Conservation (phyloP, 1,139 yeast species). For the Scheffersomyces cryptocercus region DNA sequence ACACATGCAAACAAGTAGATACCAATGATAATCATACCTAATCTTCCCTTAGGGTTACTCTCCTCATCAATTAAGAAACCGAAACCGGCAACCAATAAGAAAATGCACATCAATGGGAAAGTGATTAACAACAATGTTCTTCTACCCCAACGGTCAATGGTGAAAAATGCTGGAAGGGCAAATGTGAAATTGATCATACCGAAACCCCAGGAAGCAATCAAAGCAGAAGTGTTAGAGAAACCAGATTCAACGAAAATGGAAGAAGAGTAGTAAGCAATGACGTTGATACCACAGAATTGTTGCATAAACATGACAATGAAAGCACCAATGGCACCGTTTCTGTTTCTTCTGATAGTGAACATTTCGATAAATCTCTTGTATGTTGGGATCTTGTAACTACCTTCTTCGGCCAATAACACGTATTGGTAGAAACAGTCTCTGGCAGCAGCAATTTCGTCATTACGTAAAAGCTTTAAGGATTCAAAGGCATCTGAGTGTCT, state of each 20-base stretch:
- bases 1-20: constrained; percentile 72
- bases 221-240: constrained; percentile 59
- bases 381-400: constrained; percentile 56
- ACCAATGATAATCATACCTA: constrained; percentile 69
- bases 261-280: constrained; percentile 80
- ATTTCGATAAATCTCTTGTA: constrained; percentile 53
- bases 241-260: constrained; percentile 71
- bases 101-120: constrained; percentile 72
- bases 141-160: constrained; percentile 81
- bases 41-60: constrained; percentile 47
- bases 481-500: constrained; percentile 25
- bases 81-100: constrained; percentile 71
- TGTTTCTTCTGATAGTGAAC: constrained; percentile 72
- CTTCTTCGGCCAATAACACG: constrained; percentile 57
- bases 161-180: constrained; percentile 81
- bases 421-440: constrained; percentile 30
- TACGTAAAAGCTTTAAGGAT: constrained; percentile 18
- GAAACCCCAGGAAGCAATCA: constrained; percentile 83
- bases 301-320: constrained; percentile 88
- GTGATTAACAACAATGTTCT: constrained; percentile 68
- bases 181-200: constrained; percentile 80
- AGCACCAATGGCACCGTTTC: constrained; percentile 80
- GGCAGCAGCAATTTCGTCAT: constrained; percentile 23
- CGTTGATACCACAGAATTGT: constrained; percentile 90
- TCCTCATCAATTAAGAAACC: constrained; percentile 65